A percentile compares a stretch with the other conserved stretches of the same genome.
These are phyloP conservation scores for Paraphaeosphaeria sporulosa DNA, from an alignment of 2,329 filamentous ascomycete genomes.

Conservation along the genomic window DNA sequence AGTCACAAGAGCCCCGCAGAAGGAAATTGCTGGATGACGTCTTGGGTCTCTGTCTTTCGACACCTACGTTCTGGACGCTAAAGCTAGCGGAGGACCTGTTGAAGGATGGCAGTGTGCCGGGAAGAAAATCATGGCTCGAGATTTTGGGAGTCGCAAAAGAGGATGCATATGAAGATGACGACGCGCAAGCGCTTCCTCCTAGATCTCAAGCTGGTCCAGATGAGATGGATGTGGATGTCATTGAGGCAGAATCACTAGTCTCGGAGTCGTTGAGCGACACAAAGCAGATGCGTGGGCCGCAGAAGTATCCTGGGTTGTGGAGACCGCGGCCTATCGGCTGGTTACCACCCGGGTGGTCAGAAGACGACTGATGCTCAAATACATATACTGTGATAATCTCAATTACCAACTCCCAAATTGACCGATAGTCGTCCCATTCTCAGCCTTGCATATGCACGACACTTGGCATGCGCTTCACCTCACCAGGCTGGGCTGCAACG, in stretches of 20 bases:
- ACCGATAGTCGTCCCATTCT: no score
- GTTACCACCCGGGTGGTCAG: slow-evolving; percentile 34
- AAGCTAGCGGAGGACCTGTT: slow-evolving; percentile 46
- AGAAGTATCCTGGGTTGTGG: slow-evolving; percentile 44
- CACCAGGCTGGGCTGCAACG: no score
- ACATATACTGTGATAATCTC: no score
- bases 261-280: not conserved
- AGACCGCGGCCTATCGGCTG: slow-evolving; percentile 41
- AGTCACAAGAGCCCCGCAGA: slow-evolving; percentile 24
- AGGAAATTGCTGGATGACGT: slow-evolving; percentile 20
- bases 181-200: not conserved
- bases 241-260: not conserved
- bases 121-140: slow-evolving; percentile 23
- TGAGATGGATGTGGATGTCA: slow-evolving; percentile 11
- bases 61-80: slow-evolving; percentile 49
- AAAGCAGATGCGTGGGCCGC: slow-evolving; percentile 32
- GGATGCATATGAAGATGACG: slow-evolving; percentile 2
- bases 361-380: slow-evolving; percentile 28
- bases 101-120: slow-evolving; percentile 24
- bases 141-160: slow-evolving; percentile 43
- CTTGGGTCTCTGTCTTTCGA: slow-evolving; percentile 41
- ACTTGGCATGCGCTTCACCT: no score
- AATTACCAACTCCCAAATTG: no score
- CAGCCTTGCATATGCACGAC: no score
- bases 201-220: not conserved